Percentiles rank a stretch among this genome's conserved stretches.
These are phyloP conservation scores for Astrothelium subdiscretum DNA, from an alignment of 495 filamentous ascomycete species.

Conservation along the genomic window DNA sequence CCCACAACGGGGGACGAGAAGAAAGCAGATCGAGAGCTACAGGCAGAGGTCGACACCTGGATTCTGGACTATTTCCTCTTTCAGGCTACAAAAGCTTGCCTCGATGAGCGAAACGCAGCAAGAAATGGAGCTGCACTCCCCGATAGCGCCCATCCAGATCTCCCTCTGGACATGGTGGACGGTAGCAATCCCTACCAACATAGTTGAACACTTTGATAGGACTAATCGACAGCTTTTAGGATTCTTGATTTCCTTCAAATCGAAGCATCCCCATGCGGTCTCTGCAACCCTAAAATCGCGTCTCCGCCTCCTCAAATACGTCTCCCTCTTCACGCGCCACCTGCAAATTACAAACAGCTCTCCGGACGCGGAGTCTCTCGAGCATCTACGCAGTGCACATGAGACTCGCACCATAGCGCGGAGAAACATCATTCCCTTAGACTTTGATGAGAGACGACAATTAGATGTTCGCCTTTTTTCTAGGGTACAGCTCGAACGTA, in stretches of 20 bases:
- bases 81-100: conserved; percentile 27
- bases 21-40: conserved; percentile 3
- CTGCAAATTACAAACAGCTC: conserved; percentile 11
- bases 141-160: neutral
- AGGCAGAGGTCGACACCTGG: conserved; percentile 36
- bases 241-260: conserved; percentile 26
- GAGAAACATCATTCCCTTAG: no score
- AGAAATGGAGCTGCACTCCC: neutral
- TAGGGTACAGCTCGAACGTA: conserved; percentile 4
- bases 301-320: conserved; percentile 27
- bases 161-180: conserved; percentile 4
- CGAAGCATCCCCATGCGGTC: conserved; percentile 20
- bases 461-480: neutral
- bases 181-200: neutral
- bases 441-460: neutral
- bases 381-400: conserved; percentile 9
- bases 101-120: conserved; percentile 13
- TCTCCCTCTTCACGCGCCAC: conserved; percentile 25
- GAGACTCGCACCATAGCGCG: neutral
- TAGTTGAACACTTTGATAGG: neutral
- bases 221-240: neutral
- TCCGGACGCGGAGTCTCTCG: conserved; percentile 2
- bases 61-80: conserved; percentile 47
- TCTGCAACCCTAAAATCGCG: conserved; percentile 20
- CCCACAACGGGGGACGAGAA: neutral